Evolutionary conservation across 2,329 filamentous ascomycete genomes (phyloP).

Genomic region (Herpotrichia juniperi): DNA sequence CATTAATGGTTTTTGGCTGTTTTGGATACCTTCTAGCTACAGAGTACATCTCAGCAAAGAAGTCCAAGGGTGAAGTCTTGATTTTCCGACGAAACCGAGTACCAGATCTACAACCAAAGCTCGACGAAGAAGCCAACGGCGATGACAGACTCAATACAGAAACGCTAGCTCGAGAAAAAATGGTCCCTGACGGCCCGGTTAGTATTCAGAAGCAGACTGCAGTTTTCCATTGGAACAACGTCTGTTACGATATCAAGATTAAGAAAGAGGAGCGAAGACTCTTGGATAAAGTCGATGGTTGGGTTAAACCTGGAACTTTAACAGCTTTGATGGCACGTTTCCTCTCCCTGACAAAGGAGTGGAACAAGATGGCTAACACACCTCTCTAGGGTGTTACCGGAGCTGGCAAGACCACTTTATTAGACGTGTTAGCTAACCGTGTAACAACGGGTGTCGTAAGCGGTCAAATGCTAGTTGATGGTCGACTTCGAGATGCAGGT

Average conservation of each 20-base stretch:
- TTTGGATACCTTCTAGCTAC: constrained; percentile 43
- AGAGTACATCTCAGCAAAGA: constrained; percentile 49
- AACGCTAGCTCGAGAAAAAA: constrained; percentile 54
- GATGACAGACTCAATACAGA: constrained; percentile 31
- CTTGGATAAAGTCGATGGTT: constrained; percentile 80
- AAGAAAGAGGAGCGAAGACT: constrained; percentile 75
- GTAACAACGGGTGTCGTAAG: constrained; percentile 82
- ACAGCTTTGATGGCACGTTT: constrained; percentile 71
- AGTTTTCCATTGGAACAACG: constrained; percentile 80
- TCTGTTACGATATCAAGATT: constrained; percentile 76
- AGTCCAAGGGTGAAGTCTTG: constrained; percentile 51
- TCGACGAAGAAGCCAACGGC: constrained; percentile 12
- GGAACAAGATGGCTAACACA: constrained; percentile 48
- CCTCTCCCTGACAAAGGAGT: constrained; percentile 63
- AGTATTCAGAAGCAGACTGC: constrained; percentile 65
- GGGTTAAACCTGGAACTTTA: constrained; percentile 84
- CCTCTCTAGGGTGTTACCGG: constrained; percentile 55
- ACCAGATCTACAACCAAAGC: background rate
- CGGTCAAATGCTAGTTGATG: constrained; percentile 70
- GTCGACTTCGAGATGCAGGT: background rate
- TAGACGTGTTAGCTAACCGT: constrained; percentile 80
- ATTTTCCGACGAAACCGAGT: constrained; percentile 46
- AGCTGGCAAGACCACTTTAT: constrained; percentile 84
- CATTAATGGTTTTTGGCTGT: constrained; percentile 42
- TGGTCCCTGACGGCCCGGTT: constrained; percentile 29